Evolutionary conservation across 257 asterid genomes (phyloP).

Genomic region (Ophiorrhiza pumila): DNA sequence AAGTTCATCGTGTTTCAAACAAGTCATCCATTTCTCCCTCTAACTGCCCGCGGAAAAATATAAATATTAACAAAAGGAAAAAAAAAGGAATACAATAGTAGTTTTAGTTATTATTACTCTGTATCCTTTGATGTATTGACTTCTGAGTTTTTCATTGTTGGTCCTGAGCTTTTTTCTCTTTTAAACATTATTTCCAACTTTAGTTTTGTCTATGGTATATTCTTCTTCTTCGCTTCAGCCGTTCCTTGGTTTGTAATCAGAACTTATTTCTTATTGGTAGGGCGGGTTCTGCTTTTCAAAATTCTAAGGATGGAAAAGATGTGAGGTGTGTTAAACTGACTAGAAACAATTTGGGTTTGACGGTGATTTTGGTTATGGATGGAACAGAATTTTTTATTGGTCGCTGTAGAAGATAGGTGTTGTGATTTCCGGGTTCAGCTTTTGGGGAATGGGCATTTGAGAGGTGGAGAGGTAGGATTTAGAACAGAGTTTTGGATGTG

Average conservation of each 20-base stretch:
- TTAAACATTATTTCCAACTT: neutral
- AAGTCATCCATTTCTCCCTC: neutral
- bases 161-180: neutral
- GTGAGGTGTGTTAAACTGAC: no score
- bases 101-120: neutral
- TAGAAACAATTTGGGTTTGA: neutral
- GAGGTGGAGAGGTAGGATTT: slow-evolving; percentile 12
- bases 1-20: neutral
- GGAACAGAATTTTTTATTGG: slow-evolving; percentile 11
- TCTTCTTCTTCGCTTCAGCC: no score
- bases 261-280: no score
- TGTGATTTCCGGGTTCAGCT: slow-evolving; percentile 9
- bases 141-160: no score
- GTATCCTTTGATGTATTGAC: neutral
- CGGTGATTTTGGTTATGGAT: slow-evolving; percentile 20
- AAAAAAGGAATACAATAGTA: neutral
- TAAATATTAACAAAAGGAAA: neutral
- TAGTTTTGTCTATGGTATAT: no score
- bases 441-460: slow-evolving; percentile 15
- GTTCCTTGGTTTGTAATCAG: no score
- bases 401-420: slow-evolving; percentile 20
- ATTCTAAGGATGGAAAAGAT: no score
- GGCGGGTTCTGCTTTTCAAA: no score
- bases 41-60: no score
- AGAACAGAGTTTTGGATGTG: slow-evolving; percentile 12